Evolutionary conservation across 805 yeast species (phyloP), one percentile per base, ranked within the genome.

Genomic region (Myxozyma vanderwaltii): DNA sequence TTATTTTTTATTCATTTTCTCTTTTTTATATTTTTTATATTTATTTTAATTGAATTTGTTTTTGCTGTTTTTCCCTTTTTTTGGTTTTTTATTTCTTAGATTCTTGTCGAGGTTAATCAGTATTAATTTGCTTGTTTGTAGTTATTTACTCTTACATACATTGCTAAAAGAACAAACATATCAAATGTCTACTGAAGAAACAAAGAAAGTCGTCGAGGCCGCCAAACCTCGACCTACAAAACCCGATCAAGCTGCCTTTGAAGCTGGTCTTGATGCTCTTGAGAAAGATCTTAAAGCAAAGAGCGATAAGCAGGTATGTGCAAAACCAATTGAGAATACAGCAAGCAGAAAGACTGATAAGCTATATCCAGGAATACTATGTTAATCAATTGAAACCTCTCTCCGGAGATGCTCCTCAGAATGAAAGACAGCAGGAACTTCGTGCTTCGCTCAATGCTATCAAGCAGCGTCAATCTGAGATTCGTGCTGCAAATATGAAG

Each of bases 231-330:
- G 56, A 13, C 65, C 65, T 26, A 60, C 51, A 24, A 60, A 52
- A 54, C 65, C 65, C 27, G 65, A 62, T 57, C 64, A 62, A 56
- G 61, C 60, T n/a, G 61, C 61, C 27, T 62, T 60, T 40, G 65
- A 62, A 31, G 52, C 63, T 35, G 51, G 52, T 7, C 51, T 64
- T 17, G 65, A 49, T 35, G 61, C 59, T 7, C 61, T 57, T 19
- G 65, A 64, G 59, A 65, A 63, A 43, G 65, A 59, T 33, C 52
- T 64, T 23, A 64, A 64, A 58, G 58, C 60, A 12, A 63, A 65
- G 60, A 56, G 50, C 45, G 68, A 59, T 31, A 62, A 62, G 59
- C 64, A 47, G 53, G 65, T 29, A 12, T 19, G 57, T 40, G n/a
- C n/a, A n/a, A n/a, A n/a, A n/a, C n/a, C n/a, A n/a, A n/a, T n/a